phyloP scores from a whole-genome alignment of 2,329 filamentous ascomycete genomes.

The Clarireedia homoeocarpa region DNA sequence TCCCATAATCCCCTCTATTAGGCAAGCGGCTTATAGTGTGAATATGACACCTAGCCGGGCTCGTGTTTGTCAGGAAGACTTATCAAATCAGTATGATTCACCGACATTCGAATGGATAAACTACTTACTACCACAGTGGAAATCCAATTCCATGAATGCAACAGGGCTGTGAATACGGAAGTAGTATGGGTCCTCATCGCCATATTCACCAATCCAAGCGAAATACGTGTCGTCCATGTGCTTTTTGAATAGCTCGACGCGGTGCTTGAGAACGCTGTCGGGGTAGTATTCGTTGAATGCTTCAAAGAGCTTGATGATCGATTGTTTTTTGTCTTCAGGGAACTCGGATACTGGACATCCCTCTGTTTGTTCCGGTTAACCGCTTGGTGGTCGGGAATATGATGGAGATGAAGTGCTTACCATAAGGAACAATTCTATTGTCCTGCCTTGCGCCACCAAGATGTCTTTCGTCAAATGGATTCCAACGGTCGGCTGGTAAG shows the following conservation, averaged over 20 bases:
- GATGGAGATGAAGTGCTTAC: background rate
- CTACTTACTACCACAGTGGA: constrained; percentile 53
- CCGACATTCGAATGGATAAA: background rate
- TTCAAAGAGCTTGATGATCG: constrained; percentile 50
- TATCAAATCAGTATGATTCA: background rate
- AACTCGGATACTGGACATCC: constrained; percentile 51
- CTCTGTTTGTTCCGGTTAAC: constrained; percentile 30
- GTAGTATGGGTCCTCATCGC: constrained; percentile 64
- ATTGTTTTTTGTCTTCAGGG: constrained; percentile 38
- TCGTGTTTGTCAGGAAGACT: constrained; percentile 65
- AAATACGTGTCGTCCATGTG: constrained; percentile 68
- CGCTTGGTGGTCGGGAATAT: constrained; percentile 7
- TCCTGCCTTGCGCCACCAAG: constrained; percentile 72
- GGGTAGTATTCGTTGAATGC: constrained; percentile 67
- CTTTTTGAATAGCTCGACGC: constrained; percentile 44
- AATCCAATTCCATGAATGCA: constrained; percentile 68
- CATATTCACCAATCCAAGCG: constrained; percentile 67
- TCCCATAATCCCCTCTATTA: constrained; percentile 70
- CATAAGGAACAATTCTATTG: constrained; percentile 65
- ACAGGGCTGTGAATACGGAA: constrained; percentile 72
- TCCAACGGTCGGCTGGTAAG: constrained; percentile 55
- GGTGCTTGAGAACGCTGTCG: constrained; percentile 40
- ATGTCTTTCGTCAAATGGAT: constrained; percentile 73
- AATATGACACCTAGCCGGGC: constrained; percentile 72
- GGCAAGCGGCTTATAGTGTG: constrained; percentile 67